phyloP scores from a whole-genome alignment of 345 rosid species.

The Combretum micranthum region DNA sequence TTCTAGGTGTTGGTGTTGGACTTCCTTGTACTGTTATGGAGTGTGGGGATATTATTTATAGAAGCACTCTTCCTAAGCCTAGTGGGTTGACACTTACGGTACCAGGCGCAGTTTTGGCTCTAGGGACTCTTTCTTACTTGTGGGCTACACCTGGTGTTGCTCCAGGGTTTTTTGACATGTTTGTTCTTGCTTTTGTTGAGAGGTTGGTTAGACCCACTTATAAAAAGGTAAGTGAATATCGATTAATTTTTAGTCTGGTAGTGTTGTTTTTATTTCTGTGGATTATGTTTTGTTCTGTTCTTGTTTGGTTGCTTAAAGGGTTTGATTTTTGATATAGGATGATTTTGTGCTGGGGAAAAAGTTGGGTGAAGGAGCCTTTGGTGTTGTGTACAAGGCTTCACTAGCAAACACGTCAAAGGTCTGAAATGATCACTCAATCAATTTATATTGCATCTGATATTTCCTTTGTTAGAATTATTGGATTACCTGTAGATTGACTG shows the following conservation, averaged over 20 bases:
- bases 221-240: conserved; percentile 45
- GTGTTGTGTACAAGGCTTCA: conserved; percentile 75
- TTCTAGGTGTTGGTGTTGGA: conserved; percentile 95
- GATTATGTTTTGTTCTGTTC: conserved; percentile 4
- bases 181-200: conserved; percentile 89
- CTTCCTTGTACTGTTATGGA: conserved; percentile 97
- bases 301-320: conserved; percentile 4
- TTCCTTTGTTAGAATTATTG: conserved; percentile 1
- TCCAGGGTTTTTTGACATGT: conserved; percentile 97
- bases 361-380: conserved; percentile 95
- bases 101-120: conserved; percentile 79
- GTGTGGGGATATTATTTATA: conserved; percentile 90
- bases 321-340: conserved; percentile 49
- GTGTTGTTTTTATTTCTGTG: background rate
- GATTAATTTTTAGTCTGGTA: conserved; percentile 3
- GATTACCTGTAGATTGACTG: background rate
- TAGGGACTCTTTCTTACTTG: conserved; percentile 74
- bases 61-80: conserved; percentile 90
- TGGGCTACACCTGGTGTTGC: conserved; percentile 99
- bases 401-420: conserved; percentile 67
- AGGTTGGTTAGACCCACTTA: conserved; percentile 69
- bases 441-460: background rate
- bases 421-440: background rate
- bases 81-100: conserved; percentile 62
- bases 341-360: conserved; percentile 93